phyloP scores from a whole-genome alignment of 23 red algal genomes.

The Gracilariopsis chorda region DNA sequence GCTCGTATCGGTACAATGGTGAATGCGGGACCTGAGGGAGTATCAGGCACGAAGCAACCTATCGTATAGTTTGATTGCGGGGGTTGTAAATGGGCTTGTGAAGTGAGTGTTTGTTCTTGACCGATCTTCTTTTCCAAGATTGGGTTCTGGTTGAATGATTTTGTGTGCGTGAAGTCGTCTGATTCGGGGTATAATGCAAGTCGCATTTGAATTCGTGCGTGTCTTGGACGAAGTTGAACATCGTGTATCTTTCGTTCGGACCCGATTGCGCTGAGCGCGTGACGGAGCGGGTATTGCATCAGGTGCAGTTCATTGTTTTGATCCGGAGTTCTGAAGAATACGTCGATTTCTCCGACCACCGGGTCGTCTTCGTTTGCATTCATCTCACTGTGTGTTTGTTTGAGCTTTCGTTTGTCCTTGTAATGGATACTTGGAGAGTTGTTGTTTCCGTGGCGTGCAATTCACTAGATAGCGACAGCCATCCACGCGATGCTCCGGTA shows the following conservation, averaged over 20 bases:
- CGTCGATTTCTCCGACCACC: slow-evolving; percentile 42
- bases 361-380: slow-evolving; percentile 22
- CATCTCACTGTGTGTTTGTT: background rate
- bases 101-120: slow-evolving; percentile 18
- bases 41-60: background rate
- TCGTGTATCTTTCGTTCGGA: slow-evolving; percentile 4
- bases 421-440: background rate
- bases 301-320: slow-evolving; percentile 23
- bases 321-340: background rate
- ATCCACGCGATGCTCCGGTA: too few species aligned
- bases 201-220: slow-evolving; percentile 18
- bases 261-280: slow-evolving; percentile 12
- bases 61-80: slow-evolving; percentile 20
- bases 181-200: slow-evolving; percentile 5
- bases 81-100: background rate
- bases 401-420: background rate
- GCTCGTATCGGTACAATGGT: slow-evolving; percentile 12
- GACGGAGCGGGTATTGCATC: slow-evolving; percentile 40
- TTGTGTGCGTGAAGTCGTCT: background rate
- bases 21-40: background rate
- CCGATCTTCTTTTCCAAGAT: slow-evolving; percentile 13
- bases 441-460: too few species aligned
- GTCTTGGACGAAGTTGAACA: slow-evolving; percentile 35
- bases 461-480: too few species aligned
- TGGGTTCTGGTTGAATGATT: background rate